These are phyloP conservation scores for Scedosporium apiospermum DNA, from an alignment of 2,329 filamentous ascomycete species.

Conservation along the genomic window DNA sequence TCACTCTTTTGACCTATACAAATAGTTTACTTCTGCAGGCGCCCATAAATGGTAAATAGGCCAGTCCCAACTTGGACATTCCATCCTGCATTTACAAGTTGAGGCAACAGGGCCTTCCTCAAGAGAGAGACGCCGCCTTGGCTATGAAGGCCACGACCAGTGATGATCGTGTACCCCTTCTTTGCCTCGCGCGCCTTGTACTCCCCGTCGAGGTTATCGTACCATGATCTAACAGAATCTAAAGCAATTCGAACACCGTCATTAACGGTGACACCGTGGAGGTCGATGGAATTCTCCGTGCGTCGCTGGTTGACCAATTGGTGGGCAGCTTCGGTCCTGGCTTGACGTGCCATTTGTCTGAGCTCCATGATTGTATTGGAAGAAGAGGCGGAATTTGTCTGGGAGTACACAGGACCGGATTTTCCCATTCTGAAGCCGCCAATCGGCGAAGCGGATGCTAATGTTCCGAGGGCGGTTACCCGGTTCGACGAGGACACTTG, in stretches of 20 bases:
- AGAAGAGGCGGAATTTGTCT: slow-evolving; percentile 13
- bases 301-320: slow-evolving; percentile 60
- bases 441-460: slow-evolving; percentile 24
- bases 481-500: slow-evolving; percentile 45
- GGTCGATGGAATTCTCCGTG: slow-evolving; percentile 51
- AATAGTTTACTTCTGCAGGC: not conserved
- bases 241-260: slow-evolving; percentile 74
- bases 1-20: not conserved
- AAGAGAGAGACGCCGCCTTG: slow-evolving; percentile 65
- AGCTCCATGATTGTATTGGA: slow-evolving; percentile 22
- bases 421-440: slow-evolving; percentile 20
- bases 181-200: not conserved
- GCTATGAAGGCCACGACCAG: slow-evolving; percentile 72
- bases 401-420: not conserved
- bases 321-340: slow-evolving; percentile 46
- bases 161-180: slow-evolving; percentile 65
- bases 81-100: slow-evolving; percentile 73
- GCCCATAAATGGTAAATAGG: slow-evolving; percentile 49
- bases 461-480: not conserved
- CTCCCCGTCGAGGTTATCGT: slow-evolving; percentile 20
- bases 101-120: slow-evolving; percentile 69
- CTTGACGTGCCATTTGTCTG: slow-evolving; percentile 29
- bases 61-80: slow-evolving; percentile 65
- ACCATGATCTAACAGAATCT: slow-evolving; percentile 63
- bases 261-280: slow-evolving; percentile 74